Evolutionary conservation across 2,329 filamentous ascomycete genomes (phyloP), one percentile per base, ranked within the genome.

Genomic region (Fusarium zealandicum): DNA sequence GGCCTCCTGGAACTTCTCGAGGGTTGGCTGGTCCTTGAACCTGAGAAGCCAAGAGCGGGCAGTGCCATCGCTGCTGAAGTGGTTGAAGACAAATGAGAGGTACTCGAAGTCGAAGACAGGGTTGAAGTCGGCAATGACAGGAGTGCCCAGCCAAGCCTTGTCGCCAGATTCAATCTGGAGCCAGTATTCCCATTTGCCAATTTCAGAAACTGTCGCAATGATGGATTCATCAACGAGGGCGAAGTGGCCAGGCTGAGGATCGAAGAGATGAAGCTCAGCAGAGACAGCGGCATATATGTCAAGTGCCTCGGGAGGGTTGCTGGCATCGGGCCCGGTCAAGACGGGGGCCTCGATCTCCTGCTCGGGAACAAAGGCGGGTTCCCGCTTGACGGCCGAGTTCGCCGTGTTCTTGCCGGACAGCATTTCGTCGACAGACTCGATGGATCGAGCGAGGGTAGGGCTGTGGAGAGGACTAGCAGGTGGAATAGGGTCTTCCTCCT

Each of bases 61-160:
- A 2, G 90, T 90, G 2, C 93, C 92, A 73, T 97, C 91, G 30
- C 88, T 83, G 12, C 89, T 84, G 72, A 96, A 98, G 72, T 97
- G 92, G 69, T 99, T 99, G 82, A 99, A 99, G 69, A 99, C 97
- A 72, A 98, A 98, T 0, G 93, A 98, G n/a, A 96, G 81, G 68
- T 93, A 98, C 73, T 99, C 95, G 64, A 97, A 98, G 76, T 98
- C 98, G 80, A 98, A 99, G 16, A 99, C 93, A 0, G 95, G 95
- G 67, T 98, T 98, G 74, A 98, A 92, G 65, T 99, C 95, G 6
- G 91, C 89, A 25, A 92, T 81, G 25, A 99, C 86, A 3, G 89
- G 83, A 61, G 96, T 90, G 17, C 92, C 92, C 3, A 99, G 80
- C 91, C 92, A 97, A 47, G 93, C 87, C 68, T 86, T 87, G 28